Evolutionary conservation across 2,329 filamentous ascomycete genomes (phyloP), one percentile per base, ranked within the genome.

Genomic region (Beauveria bassiana): DNA sequence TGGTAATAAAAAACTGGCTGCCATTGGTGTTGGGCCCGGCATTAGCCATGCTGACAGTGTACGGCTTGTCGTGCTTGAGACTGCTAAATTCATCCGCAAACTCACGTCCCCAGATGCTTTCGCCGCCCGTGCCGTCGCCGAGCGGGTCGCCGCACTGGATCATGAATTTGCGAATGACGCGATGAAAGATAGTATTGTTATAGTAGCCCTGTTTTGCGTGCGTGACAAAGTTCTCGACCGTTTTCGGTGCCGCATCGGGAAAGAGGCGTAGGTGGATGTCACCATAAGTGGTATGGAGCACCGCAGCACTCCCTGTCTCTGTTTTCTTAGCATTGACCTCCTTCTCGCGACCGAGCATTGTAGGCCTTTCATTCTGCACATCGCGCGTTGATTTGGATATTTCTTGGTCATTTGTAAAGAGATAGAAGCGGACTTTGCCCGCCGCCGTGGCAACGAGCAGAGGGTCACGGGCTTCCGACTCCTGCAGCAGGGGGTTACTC

Each of bases 121-220:
- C 79, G 0, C 95, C 95, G 20, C 95, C 95, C 63, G 91, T 84
- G 2, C 95, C 95, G 0, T 92, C 96, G 1, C 93, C 93, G 0
- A 91, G 91, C 0, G 95, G 95, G 71, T 99, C 95, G 45, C 95
- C 95, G 49, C 93, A 93, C 73, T 99, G 95, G 46, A 99, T 96
- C 96, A 99, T 99, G 77, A 99, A 99, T 71, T 97, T 97, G 64
- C 90, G 86, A 68, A 99, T 99, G 7, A 99, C 89, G 40, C 95
- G 88, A 75, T 99, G 95, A 81, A 99, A 99, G 68, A 97, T 93
- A 40, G 93, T 93, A 75, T 91, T 91, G 78, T 99, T 98, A 79
- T 99, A 99, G 74, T 99, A 99, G 1, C 91, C 91, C 62, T 87
- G 88, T 69, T 88, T 89, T 3, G 91, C 85, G 70, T 98, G 95